Conservation (phyloP, 805 yeast species). For the Candida vaughaniae region DNA sequence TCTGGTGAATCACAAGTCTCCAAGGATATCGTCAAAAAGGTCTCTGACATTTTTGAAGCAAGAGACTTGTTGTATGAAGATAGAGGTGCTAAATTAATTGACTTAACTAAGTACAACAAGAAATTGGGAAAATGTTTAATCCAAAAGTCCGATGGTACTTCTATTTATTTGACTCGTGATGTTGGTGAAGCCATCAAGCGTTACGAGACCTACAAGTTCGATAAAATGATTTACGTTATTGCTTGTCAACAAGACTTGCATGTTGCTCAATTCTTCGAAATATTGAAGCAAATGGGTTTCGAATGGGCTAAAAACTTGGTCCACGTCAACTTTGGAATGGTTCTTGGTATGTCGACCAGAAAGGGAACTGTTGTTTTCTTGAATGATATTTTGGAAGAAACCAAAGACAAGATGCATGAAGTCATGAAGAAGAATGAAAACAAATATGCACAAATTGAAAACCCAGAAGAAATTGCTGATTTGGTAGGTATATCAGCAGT, state of each 20-base stretch:
- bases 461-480: constrained; percentile 95
- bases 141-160: constrained; percentile 93
- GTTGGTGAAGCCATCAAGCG: constrained; percentile 95
- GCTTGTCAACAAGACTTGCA: constrained; percentile 97
- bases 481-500: constrained; percentile 95
- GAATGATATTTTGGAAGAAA: constrained; percentile 89
- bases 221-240: constrained; percentile 93
- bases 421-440: constrained; percentile 91
- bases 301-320: constrained; percentile 79
- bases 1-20: constrained; percentile 97
- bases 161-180: constrained; percentile 91
- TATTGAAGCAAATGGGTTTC: constrained; percentile 84
- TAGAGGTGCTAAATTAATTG: constrained; percentile 87
- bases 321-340: constrained; percentile 97
- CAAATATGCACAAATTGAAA: constrained; percentile 88
- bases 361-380: constrained; percentile 98
- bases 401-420: constrained; percentile 91
- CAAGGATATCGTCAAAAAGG: constrained; percentile 65
- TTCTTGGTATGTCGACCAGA: constrained; percentile 97
- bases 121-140: constrained; percentile 91
- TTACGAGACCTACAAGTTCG: constrained; percentile 78
- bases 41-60: constrained; percentile 59
- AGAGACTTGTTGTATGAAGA: constrained; percentile 78
- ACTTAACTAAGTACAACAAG: constrained; percentile 80
- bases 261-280: constrained; percentile 89